Percentiles rank a stretch among this genome's conserved stretches.
Evolutionary conservation across 208 protist genomes (phyloP).

Genomic region (Wallacemonas sp.): DNA sequence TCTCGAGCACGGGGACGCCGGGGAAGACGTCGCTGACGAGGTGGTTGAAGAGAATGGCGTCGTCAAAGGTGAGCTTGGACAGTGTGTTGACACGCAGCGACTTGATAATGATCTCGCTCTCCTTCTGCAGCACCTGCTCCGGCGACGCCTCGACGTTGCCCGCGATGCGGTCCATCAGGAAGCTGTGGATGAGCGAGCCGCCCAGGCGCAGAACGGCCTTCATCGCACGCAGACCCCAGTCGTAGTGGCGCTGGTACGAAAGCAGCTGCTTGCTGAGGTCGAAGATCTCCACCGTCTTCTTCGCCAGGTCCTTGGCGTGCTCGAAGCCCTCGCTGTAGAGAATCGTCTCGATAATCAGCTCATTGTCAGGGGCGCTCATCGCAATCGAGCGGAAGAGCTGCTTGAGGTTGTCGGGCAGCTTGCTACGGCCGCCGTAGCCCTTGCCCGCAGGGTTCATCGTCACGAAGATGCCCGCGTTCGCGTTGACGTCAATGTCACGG

Average conservation of each 20-base stretch:
- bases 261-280: conserved; percentile 94
- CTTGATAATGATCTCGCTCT: conserved; percentile 96
- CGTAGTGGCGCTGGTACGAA: conserved; percentile 98
- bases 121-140: conserved; percentile 76
- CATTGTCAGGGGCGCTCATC: conserved; percentile 98
- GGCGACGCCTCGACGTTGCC: conserved; percentile 56
- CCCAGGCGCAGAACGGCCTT: conserved; percentile 95
- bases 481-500: conserved; percentile 92
- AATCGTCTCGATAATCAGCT: conserved; percentile 98
- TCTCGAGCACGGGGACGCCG: conserved; percentile 82
- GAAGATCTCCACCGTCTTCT: conserved; percentile 96
- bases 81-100: conserved; percentile 97
- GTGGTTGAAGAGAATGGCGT: conserved; percentile 93
- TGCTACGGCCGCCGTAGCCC: conserved; percentile 97
- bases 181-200: conserved; percentile 89
- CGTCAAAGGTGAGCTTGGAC: conserved; percentile 97
- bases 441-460: conserved; percentile 99
- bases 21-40: conserved; percentile 97
- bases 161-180: conserved; percentile 81
- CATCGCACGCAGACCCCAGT: conserved; percentile 98
- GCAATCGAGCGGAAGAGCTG: conserved; percentile 98
- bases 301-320: conserved; percentile 91
- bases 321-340: conserved; percentile 97
- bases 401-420: conserved; percentile 99
- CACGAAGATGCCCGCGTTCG: conserved; percentile 98